These are phyloP conservation scores for Brassica nigra DNA, from an alignment of 345 rosid genomes.

Conservation along the genomic window DNA sequence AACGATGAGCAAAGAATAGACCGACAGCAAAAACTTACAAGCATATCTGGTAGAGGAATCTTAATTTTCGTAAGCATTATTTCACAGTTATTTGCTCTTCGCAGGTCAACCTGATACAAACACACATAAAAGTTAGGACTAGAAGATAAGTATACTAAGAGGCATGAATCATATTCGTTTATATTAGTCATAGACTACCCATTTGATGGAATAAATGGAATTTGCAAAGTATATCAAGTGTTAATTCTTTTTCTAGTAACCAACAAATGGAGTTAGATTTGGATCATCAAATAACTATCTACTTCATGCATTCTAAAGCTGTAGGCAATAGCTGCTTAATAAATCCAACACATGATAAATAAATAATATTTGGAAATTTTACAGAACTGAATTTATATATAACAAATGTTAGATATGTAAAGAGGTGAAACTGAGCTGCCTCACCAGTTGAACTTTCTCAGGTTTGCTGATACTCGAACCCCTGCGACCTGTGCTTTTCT, in stretches of 20 bases:
- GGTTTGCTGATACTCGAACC: conserved; percentile 81
- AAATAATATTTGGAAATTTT: background rate
- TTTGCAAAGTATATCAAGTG: background rate
- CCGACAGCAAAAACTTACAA: conserved; percentile 60
- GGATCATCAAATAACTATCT: conserved; percentile 5
- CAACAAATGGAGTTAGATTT: background rate
- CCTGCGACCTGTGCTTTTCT: conserved; percentile 75
- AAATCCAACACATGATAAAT: background rate
- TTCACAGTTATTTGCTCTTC: conserved; percentile 97
- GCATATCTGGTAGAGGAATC: conserved; percentile 89
- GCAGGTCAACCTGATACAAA: conserved; percentile 80
- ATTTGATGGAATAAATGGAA: background rate
- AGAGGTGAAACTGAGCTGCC: conserved; percentile 37
- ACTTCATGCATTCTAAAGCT: conserved; percentile 3
- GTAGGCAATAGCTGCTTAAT: background rate
- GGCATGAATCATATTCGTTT: background rate
- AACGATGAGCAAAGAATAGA: conserved; percentile 30
- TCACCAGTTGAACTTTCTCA: conserved; percentile 93
- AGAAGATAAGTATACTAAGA: conserved; percentile 3
- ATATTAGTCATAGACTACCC: background rate
- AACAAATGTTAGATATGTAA: conserved; percentile 2
- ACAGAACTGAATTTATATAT: conserved; percentile 7
- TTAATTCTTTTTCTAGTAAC: conserved; percentile 7
- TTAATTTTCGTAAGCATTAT: conserved; percentile 96
- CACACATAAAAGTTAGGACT: background rate